Base-by-base conservation (phyloP, 805 yeast species). In the Candida nemodendra region DNA sequence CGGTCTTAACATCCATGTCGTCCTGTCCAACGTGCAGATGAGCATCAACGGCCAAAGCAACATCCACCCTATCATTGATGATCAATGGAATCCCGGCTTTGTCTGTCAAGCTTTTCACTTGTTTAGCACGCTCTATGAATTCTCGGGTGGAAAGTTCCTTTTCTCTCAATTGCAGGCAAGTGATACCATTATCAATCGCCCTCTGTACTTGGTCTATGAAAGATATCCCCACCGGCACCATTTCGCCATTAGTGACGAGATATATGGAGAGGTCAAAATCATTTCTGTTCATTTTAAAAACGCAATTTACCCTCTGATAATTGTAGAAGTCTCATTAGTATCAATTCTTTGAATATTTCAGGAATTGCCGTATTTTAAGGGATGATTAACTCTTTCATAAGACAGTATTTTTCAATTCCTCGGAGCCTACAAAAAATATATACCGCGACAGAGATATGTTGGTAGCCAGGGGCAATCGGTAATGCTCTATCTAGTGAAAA, bases 1-100 rank as follows among this genome's bases (percentile, higher is more conserved):
- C 93, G 26, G 71, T 50, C 1, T 51, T 51, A 2, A 78, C 78
- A 9, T 74, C 72, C 86, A 89, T 85, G 56, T 89, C 97, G 36
- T 81, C 89, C 59, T 89, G 96, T 0, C 97, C 97, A 15, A 89
- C 86, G 64, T 89, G 97, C 7, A 90, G 82, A 46, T 87, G 96
- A 2, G 95, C 95, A 49, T 76, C 93, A 39, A 87, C 71, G 0
- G 96, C 96, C 30, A 90, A 64, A 0, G 96, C 96, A 9, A 90
- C 87, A 55, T 89, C 97, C 2, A 87, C 73, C 35, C 96, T 66
- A 54, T 89, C 96, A 50, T 89, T 87, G 54, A 89, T 88, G 23
- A 89, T 76, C 47, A 89, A 66, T 0, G 96, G 96, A 6, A 90
- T 78, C 0, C 74, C 71, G 27, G 69, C 74, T 18, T 63, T 56